phyloP scores from a whole-genome alignment of 805 yeast genomes.

The Kluyveromyces nonfermentans region DNA sequence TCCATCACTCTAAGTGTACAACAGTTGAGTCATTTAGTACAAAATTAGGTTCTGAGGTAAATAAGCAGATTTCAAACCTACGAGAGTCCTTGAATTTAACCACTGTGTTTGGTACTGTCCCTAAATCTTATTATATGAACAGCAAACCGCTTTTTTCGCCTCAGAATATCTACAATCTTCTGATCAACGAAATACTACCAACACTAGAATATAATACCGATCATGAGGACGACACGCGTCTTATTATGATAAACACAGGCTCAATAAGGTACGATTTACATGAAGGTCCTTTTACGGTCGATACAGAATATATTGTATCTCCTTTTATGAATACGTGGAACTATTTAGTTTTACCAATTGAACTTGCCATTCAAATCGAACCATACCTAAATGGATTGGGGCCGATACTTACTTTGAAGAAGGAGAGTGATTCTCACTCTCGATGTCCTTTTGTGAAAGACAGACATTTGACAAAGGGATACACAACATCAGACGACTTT shows the following conservation, averaged over 20 bases:
- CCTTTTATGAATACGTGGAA: conserved; percentile 83
- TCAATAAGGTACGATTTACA: conserved; percentile 79
- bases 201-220: conserved; percentile 17
- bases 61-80: conserved; percentile 34
- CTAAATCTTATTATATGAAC: conserved; percentile 53
- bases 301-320: conserved; percentile 71
- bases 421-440: not conserved
- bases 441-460: conserved; percentile 19
- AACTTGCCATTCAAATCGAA: conserved; percentile 46
- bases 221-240: conserved; percentile 31
- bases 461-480: conserved; percentile 48
- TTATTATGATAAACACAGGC: conserved; percentile 74
- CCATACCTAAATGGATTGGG: conserved; percentile 47
- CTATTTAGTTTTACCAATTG: conserved; percentile 48
- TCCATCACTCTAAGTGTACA: conserved; percentile 42
- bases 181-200: conserved; percentile 50
- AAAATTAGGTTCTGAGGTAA: conserved; percentile 39
- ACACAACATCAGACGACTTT: conserved; percentile 72
- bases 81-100: conserved; percentile 46
- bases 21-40: conserved; percentile 40
- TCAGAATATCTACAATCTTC: conserved; percentile 47
- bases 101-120: conserved; percentile 54
- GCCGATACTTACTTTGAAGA: not conserved
- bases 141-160: conserved; percentile 55
- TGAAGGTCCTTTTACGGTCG: conserved; percentile 74